These are phyloP conservation scores for Aspergillus sp. DNA, from an alignment of 2,329 filamentous ascomycete genomes.

Conservation along the genomic window DNA sequence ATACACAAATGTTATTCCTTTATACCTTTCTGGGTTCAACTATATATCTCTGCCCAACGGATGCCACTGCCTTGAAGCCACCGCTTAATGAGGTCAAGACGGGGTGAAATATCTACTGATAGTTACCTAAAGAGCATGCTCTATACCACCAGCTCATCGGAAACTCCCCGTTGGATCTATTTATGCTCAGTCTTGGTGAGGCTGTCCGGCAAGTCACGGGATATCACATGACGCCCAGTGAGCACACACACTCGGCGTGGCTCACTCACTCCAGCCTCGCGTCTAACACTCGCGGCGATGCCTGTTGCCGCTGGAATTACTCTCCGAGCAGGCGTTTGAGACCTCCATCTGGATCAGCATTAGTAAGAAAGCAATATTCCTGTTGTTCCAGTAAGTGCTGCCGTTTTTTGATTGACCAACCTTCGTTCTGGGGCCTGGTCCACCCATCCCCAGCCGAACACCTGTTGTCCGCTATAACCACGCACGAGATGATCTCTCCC, in stretches of 20 bases:
- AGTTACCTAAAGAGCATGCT: too few relatives aligned
- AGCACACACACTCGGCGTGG: conserved; percentile 15
- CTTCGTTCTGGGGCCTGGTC: not conserved
- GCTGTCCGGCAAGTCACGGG: conserved; percentile 1
- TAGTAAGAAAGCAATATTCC: not conserved
- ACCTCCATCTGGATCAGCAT: not conserved
- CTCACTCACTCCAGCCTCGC: conserved; percentile 18
- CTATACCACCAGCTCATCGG: too few relatives aligned
- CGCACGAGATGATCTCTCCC: conserved; percentile 36
- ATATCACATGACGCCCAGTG: conserved; percentile 13
- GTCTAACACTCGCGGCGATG: not conserved
- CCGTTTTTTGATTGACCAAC: not conserved
- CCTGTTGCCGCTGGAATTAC: not conserved
- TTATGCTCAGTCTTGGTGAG: too few relatives aligned
- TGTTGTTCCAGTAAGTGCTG: conserved; percentile 12
- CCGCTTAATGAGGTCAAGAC: too few relatives aligned
- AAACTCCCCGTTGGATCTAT: too few relatives aligned
- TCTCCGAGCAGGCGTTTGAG: not conserved
- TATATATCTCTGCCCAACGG: too few relatives aligned
- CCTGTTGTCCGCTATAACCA: conserved; percentile 38
- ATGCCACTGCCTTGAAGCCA: too few relatives aligned
- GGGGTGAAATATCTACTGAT: too few relatives aligned
- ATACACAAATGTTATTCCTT: too few relatives aligned
- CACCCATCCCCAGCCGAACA: conserved; percentile 19
- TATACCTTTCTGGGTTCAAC: too few relatives aligned